A percentile compares a stretch with the other conserved stretches of the same genome.
These are phyloP conservation scores for Sisymbrium irio DNA, from an alignment of 345 rosid genomes.

Conservation along the genomic window DNA sequence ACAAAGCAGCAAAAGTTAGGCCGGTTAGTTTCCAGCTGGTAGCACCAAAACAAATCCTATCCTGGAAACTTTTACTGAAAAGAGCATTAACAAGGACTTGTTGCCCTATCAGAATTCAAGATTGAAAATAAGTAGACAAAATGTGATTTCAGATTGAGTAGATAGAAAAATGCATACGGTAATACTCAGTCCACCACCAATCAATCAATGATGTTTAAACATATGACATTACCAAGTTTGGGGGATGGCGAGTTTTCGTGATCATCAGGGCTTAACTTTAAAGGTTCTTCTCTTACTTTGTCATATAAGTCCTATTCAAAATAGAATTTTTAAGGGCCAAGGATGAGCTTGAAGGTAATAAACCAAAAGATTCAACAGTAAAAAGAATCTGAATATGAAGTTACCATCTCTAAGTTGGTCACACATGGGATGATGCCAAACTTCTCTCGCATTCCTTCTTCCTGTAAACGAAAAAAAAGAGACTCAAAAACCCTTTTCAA, in stretches of 20 bases:
- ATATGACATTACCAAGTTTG: slow-evolving; percentile 49
- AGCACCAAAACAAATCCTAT: background rate
- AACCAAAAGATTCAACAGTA: background rate
- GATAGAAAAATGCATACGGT: background rate
- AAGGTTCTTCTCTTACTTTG: slow-evolving; percentile 40
- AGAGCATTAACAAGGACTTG: background rate
- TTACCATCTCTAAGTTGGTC: slow-evolving; percentile 42
- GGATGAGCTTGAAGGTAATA: background rate
- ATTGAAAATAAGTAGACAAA: background rate
- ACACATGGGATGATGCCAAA: slow-evolving; percentile 37
- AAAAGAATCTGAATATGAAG: background rate
- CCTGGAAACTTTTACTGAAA: background rate
- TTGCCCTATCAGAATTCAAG: background rate
- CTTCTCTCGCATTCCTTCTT: slow-evolving; percentile 57
- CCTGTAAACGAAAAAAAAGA: slow-evolving; percentile 38
- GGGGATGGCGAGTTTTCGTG: slow-evolving; percentile 49
- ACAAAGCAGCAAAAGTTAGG: background rate
- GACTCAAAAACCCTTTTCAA: background rate
- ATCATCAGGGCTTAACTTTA: slow-evolving; percentile 38
- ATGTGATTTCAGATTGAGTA: background rate
- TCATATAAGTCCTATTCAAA: slow-evolving; percentile 43
- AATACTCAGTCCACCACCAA: background rate
- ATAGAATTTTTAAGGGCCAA: background rate
- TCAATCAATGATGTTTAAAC: slow-evolving; percentile 1
- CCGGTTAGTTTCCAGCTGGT: slow-evolving; percentile 1